Evolutionary conservation across 495 filamentous ascomycete genomes (phyloP).

Genomic region (Penicillium diatomitis): DNA sequence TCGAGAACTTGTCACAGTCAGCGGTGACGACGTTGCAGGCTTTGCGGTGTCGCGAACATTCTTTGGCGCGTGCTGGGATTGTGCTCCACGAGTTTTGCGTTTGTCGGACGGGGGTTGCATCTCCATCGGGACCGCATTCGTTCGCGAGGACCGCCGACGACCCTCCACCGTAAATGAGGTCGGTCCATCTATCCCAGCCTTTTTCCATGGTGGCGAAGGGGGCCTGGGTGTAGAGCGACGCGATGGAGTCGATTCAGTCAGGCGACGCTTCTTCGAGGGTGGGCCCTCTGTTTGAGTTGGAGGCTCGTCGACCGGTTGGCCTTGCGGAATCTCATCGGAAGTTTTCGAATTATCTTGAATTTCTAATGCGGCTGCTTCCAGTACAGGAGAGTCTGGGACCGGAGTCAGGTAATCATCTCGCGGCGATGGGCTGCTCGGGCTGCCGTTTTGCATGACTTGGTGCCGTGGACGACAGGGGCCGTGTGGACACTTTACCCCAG

Average conservation of each 20-base stretch:
- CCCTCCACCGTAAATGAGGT: conserved; percentile 77
- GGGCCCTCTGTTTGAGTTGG: conserved; percentile 38
- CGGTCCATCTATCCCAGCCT: conserved; percentile 73
- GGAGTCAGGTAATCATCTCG: conserved; percentile 39
- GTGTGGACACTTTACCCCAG: conserved; percentile 47
- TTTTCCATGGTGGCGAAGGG: conserved; percentile 90
- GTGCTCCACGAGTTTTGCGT: conserved; percentile 42
- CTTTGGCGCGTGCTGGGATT: conserved; percentile 20
- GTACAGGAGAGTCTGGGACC: conserved; percentile 15
- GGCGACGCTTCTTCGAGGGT: conserved; percentile 66
- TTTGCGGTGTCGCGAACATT: conserved; percentile 15
- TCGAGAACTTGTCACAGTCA: conserved; percentile 25
- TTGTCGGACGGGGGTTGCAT: conserved; percentile 59
- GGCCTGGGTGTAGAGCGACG: conserved; percentile 42
- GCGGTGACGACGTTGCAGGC: conserved; percentile 24
- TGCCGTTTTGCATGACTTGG: conserved; percentile 54
- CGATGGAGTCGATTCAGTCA: conserved; percentile 40
- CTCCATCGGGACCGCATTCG: conserved; percentile 64
- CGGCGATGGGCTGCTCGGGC: conserved; percentile 36
- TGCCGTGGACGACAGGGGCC: conserved; percentile 41
- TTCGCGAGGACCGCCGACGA: conserved; percentile 75
- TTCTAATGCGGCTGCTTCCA: conserved; percentile 20
- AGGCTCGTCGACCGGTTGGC: conserved; percentile 26
- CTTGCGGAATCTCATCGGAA: conserved; percentile 20
- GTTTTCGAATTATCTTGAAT: conserved; percentile 17